Conservation (phyloP, 257 asterid species). For the Solanum clarkiae region DNA sequence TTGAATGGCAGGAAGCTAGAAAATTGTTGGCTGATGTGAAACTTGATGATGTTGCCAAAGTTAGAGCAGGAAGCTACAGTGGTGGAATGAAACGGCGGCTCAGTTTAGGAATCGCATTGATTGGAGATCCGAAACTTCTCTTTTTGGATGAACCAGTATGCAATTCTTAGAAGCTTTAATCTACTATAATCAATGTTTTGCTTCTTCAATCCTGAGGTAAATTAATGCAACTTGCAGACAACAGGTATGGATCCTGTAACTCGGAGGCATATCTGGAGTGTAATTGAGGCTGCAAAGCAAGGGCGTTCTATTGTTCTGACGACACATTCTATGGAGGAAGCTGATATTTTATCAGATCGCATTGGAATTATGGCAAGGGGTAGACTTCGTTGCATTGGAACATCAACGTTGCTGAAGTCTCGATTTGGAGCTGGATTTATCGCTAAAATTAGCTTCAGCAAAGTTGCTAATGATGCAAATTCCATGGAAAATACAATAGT, state of each 20-base stretch:
- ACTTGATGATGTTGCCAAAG: conserved; percentile 6
- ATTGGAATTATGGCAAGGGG: conserved; percentile 38
- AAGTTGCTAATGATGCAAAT: neutral
- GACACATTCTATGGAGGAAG: conserved; percentile 35
- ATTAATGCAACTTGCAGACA: conserved; percentile 5
- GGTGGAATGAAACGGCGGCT: conserved; percentile 28
- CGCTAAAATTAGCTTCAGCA: conserved; percentile 14
- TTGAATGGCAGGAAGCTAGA: conserved; percentile 9
- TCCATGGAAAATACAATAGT: neutral
- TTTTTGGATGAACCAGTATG: conserved; percentile 25
- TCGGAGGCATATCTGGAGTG: conserved; percentile 26
- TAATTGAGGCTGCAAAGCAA: conserved; percentile 24
- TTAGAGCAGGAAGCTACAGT: conserved; percentile 19
- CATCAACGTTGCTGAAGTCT: conserved; percentile 22
- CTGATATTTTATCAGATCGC: conserved; percentile 25
- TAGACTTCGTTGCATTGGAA: conserved; percentile 31
- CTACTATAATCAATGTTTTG: neutral
- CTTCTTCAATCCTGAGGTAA: neutral
- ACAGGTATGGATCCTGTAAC: conserved; percentile 40
- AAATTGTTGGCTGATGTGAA: conserved; percentile 14
- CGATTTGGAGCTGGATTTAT: conserved; percentile 23
- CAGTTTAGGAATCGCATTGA: conserved; percentile 24
- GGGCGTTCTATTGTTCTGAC: conserved; percentile 27
- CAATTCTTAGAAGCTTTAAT: neutral
- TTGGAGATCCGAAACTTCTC: conserved; percentile 22